Evolutionary conservation across 2,329 filamentous ascomycete genomes (phyloP).

Genomic region (Sporothrix sp.): DNA sequence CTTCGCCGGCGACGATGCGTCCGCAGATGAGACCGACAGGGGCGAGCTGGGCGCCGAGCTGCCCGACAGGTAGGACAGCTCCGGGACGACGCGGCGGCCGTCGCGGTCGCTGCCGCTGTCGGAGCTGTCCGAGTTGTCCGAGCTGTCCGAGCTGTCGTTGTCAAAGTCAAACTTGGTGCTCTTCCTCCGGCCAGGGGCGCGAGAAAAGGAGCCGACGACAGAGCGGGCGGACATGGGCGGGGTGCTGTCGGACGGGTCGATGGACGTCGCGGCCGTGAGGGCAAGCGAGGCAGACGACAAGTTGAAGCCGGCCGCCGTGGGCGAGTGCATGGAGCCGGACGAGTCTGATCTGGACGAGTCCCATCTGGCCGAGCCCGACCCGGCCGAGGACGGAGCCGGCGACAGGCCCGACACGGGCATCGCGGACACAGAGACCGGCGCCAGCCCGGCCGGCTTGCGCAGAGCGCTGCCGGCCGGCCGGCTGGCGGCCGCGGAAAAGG

Average conservation of each 20-base stretch:
- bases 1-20: slow-evolving; percentile 21
- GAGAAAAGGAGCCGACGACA: neutral
- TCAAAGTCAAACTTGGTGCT: neutral
- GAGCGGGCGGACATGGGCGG: neutral
- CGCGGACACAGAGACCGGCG: neutral
- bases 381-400: neutral
- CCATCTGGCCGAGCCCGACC: neutral
- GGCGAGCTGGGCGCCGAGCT: slow-evolving; percentile 18
- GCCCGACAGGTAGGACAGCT: slow-evolving; percentile 28
- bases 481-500: neutral
- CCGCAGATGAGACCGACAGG: neutral
- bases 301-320: slow-evolving; percentile 5
- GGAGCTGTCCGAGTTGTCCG: too few species aligned
- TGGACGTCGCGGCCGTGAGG: slow-evolving; percentile 7
- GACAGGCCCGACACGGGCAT: neutral
- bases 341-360: too few species aligned
- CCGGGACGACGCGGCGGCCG: slow-evolving; percentile 23
- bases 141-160: neutral
- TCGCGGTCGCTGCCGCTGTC: neutral
- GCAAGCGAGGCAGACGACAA: neutral
- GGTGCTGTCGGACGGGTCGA: neutral
- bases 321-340: slow-evolving; percentile 4
- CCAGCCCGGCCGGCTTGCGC: slow-evolving; percentile 5
- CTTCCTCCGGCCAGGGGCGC: neutral
- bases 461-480: slow-evolving; percentile 6